Evolutionary conservation across 2,329 filamentous ascomycete species (phyloP).

Genomic region (Remersonia thermophila): DNA sequence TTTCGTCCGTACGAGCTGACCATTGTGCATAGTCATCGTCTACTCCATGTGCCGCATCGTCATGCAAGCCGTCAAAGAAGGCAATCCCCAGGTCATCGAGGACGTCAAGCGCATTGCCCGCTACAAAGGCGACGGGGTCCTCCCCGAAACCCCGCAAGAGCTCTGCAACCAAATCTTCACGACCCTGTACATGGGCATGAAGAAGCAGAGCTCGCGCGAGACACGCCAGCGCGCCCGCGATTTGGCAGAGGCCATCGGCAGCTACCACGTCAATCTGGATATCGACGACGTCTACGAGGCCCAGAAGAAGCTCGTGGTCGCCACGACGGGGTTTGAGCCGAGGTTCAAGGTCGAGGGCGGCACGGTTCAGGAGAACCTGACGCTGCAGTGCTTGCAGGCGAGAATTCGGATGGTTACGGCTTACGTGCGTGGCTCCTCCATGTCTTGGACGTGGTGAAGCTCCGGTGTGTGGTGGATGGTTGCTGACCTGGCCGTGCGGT

Average conservation of each 20-base stretch:
- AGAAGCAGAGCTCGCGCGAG: constrained; percentile 51
- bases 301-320: constrained; percentile 45
- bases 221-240: constrained; percentile 54
- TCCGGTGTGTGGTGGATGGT: too few relatives aligned
- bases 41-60: constrained; percentile 44
- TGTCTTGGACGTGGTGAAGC: constrained; percentile 40
- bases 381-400: constrained; percentile 57
- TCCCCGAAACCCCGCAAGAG: constrained; percentile 46
- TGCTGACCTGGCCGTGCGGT: constrained; percentile 19
- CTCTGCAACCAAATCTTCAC: constrained; percentile 36
- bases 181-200: constrained; percentile 60
- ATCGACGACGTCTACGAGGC: constrained; percentile 57
- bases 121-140: constrained; percentile 15
- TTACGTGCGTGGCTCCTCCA: constrained; percentile 34
- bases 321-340: constrained; percentile 44
- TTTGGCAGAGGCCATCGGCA: constrained; percentile 50
- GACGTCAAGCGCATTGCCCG: constrained; percentile 27
- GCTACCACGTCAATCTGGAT: constrained; percentile 60
- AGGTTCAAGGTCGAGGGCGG: constrained; percentile 52
- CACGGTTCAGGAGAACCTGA: constrained; percentile 46
- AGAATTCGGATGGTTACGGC: constrained; percentile 53
- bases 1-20: too few relatives aligned
- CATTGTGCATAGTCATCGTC: constrained; percentile 19
- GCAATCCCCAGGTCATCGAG: constrained; percentile 26
- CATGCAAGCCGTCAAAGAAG: constrained; percentile 35